Base-by-base conservation (phyloP, 257 asterid genomes). In the Echium plantagineum region DNA sequence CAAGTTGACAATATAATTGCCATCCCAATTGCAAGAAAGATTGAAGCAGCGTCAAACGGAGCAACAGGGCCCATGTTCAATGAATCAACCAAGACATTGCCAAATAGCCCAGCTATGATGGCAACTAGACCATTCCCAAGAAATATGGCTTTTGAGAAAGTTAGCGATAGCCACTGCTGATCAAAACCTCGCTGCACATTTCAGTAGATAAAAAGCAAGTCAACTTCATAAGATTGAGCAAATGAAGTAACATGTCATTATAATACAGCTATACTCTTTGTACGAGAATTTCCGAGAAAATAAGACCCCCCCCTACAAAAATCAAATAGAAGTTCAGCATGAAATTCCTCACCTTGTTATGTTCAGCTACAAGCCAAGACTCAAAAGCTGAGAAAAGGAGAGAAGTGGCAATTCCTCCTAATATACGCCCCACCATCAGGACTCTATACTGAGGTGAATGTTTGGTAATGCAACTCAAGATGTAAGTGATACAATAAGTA, bases 301-400 rank as follows among this genome's bases (percentile, higher is more conserved):
- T 35, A 35, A 35, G 46, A 35, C 2, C 46, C 2, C n/a, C n/a
- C n/a, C 46, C 13, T 35, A 1, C 12, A 35, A 35, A 35, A 35
- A 42, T 7, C 13, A 42, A 35, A 42, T 3, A 4, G 12, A 42
- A 42, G 49, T 42, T 42, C 46, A 0, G 20, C 8, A 38, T 24
- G 22, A 60, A 72, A 62, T 42, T 59, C 58, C 67, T 66, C 54
- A 90, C 97, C 97, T 90, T 90, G 82, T 79, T 79, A 84, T 90
- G 97, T 68, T 90, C 97, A 1, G 97, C 97, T 70, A 90, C 97
- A 62, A 90, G 94, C 97, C 97, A 90, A 7, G 97, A 90, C 72
- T 90, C 97, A 70, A 90, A 90, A 18, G 96, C 83, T 66, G 97
- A 90, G 66, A 87, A 90, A 78, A 90, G 83, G 63, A 90, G 89